Evolutionary conservation across 192 early-diverging fungal genomes (phyloP).

Genomic region (Coemansia sp.): DNA sequence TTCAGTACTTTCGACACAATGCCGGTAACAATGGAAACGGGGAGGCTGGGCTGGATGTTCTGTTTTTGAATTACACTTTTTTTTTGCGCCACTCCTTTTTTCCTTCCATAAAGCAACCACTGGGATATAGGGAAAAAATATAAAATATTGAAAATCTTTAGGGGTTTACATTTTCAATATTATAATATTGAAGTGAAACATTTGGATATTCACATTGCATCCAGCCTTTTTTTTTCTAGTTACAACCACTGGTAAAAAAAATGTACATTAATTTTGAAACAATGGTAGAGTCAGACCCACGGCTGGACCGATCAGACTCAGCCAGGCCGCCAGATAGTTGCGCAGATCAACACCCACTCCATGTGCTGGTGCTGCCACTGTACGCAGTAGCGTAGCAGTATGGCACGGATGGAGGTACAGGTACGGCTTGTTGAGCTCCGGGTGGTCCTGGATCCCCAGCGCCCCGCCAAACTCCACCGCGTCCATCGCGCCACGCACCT

Average conservation of each 20-base stretch:
- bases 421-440: constrained; percentile 27
- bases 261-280: neutral
- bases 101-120: too few species aligned
- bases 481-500: constrained; percentile 19
- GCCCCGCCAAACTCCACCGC: constrained; percentile 53
- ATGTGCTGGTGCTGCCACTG: constrained; percentile 9
- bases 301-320: constrained; percentile 36
- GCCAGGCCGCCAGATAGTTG: constrained; percentile 38
- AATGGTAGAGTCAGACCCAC: constrained; percentile 33
- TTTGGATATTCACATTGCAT: neutral
- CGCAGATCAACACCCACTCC: constrained; percentile 1
- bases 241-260: too few species aligned
- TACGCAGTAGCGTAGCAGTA: constrained; percentile 35
- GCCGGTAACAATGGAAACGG: neutral
- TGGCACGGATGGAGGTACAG: constrained; percentile 51
- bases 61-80: neutral
- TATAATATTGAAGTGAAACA: too few species aligned
- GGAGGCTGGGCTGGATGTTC: neutral
- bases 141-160: neutral
- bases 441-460: constrained; percentile 47
- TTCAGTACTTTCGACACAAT: neutral
- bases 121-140: neutral
- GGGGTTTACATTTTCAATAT: too few species aligned
- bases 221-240: too few species aligned
- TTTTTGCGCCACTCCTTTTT: neutral